Evolutionary conservation across 257 asterid species (phyloP), one percentile per base, ranked within the genome.

Genomic region (Solanum gracilifrons): DNA sequence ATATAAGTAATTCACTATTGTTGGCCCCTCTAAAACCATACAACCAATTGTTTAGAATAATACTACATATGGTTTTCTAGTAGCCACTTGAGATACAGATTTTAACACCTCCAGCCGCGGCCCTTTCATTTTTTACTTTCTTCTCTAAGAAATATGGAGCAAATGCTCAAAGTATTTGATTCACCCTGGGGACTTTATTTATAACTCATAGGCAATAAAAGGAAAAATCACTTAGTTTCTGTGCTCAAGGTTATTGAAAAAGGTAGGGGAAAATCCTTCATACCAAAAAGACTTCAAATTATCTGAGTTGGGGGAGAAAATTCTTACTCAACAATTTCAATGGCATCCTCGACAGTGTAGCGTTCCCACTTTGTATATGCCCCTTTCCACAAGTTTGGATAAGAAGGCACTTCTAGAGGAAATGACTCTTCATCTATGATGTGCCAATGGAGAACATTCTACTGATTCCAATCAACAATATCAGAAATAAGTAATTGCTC

Each of bases 391-490:
- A 96, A 92, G 43, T 95, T 93, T 83, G 99, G 97, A 87, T 92
- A 96, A 35, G 93, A 88, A 76, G 99, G 99, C 84, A 96, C 95
- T 92, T 96, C 99, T 62, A 96, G 94, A 87, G 99, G 99, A 93
- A 96, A 96, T 62, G 99, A 95, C 91, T 96, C 95, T 94, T 95
- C 98, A 87, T 96, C 99, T 89, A 96, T 93, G 88, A 96, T 94
- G 93, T 96, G 99, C 99, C 99, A 96, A 86, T 96, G 99, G 88
- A 96, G 94, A 89, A 96, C 97, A 91, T 96, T 96, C 99, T 95
- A 94, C 94, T 88, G 92, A 94, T 91, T 84, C 90, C 91, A 91
- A 95, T 86, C 85, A 89, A 23, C 79, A 92, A 88, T 60, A 27
- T 75, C 88, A 90, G 85, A 86, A 33, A 51, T 73, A 35, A 62